Evolutionary conservation across 2,329 filamentous ascomycete genomes (phyloP).

Genomic region (Clonostachys rhizophaga): DNA sequence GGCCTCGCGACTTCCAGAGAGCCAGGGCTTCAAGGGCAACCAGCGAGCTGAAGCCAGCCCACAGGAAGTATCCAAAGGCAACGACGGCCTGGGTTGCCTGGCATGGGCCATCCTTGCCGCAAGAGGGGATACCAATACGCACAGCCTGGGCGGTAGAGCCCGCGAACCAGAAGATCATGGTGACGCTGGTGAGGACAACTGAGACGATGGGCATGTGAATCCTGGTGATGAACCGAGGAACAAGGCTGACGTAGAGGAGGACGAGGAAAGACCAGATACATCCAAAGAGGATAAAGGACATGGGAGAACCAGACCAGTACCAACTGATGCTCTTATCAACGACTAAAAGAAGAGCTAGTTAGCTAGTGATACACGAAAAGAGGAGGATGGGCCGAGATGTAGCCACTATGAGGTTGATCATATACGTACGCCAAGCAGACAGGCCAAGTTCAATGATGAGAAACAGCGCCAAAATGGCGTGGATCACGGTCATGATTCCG

Average conservation of each 20-base stretch:
- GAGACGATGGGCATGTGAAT: slow-evolving; percentile 62
- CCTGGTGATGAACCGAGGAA: slow-evolving; percentile 57
- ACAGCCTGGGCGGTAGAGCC: slow-evolving; percentile 76
- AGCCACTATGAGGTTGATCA: neutral
- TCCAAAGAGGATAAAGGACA: slow-evolving; percentile 71
- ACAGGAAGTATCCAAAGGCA: slow-evolving; percentile 64
- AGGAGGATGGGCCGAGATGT: slow-evolving; percentile 2
- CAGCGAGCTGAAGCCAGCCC: slow-evolving; percentile 43
- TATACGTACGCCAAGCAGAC: slow-evolving; percentile 61
- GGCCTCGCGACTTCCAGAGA: slow-evolving; percentile 31
- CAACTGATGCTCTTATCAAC: slow-evolving; percentile 5
- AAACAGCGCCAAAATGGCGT: slow-evolving; percentile 63
- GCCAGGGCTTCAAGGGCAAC: slow-evolving; percentile 40
- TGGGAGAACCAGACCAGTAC: slow-evolving; percentile 1
- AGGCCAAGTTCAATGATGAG: slow-evolving; percentile 72
- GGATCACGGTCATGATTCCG: slow-evolving; percentile 56
- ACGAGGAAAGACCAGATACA: slow-evolving; percentile 71
- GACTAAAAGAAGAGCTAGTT: slow-evolving; percentile 5
- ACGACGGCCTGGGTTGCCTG: slow-evolving; percentile 56
- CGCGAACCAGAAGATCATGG: slow-evolving; percentile 86
- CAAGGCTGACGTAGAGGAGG: slow-evolving; percentile 64
- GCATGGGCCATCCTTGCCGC: slow-evolving; percentile 52
- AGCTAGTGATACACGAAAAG: neutral
- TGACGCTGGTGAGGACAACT: slow-evolving; percentile 64
- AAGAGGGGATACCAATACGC: slow-evolving; percentile 48